phyloP scores from a whole-genome alignment of 176 grass and related monocot species.

The Carex cristatella region DNA sequence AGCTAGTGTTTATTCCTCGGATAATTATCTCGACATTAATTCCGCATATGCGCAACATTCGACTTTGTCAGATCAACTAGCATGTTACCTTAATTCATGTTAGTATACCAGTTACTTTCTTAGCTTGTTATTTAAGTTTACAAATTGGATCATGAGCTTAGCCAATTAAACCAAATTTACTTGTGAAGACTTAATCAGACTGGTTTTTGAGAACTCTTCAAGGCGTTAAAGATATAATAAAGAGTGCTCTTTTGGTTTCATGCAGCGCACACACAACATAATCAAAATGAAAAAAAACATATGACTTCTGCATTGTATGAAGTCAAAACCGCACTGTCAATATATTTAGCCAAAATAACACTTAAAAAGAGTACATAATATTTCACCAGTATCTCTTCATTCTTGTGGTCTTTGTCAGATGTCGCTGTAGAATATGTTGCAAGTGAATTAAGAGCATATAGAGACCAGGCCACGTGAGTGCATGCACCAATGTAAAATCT shows the following conservation, averaged over 20 bases:
- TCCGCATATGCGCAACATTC: background rate
- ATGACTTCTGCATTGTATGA: no score
- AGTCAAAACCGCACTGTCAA: no score
- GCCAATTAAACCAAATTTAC: background rate
- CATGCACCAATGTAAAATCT: background rate
- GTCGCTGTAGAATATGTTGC: constrained; percentile 11
- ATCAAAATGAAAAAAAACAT: no score
- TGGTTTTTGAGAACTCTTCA: background rate
- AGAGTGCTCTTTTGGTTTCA: no score
- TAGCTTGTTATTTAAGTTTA: background rate
- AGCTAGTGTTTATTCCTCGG: background rate
- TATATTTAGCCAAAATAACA: background rate
- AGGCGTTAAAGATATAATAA: no score
- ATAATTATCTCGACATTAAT: background rate
- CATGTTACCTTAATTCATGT: no score
- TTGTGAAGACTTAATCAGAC: background rate
- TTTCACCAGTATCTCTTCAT: background rate
- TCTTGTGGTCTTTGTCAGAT: background rate
- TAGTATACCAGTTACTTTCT: background rate
- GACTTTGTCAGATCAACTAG: background rate
- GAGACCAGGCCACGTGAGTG: background rate
- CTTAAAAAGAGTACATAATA: background rate
- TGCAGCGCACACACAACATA: no score
- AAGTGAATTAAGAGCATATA: background rate
- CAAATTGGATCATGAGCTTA: background rate